Base-by-base conservation (phyloP, 305 asterid species). In the Fraxinus xanthoxyloides region DNA sequence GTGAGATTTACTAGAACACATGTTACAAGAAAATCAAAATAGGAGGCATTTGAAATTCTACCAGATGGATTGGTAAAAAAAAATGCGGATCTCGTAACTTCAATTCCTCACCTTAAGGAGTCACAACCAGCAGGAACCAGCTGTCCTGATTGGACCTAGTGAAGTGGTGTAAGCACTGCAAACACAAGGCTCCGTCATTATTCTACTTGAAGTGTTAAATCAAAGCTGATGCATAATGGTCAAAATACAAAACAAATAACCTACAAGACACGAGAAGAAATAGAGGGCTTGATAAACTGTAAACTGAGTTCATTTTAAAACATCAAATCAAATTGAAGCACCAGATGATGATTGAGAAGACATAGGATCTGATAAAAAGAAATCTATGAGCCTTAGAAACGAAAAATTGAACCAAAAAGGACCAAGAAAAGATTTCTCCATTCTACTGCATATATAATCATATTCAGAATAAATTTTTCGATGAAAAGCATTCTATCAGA, bases 101-200 rank as follows among this genome's bases (percentile, higher is more conserved):
- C 43, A 32, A 72, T 56, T 30, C 34, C 83, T 80, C 78, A 84
- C 86, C 81, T 80, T 43, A 51, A 84, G 46, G 35, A 79, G 31
- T 65, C 59, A 35, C 81, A 67, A 23, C 74, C 86, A 84, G 84
- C 83, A 72, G 84, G 86, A 83, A 81, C 85, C 83, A 79, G 81
- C 80, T 76, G 78, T 72, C 84, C 79, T 75, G 80, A 85, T 3
- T 72, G 80, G 83, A 80, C 77, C 88, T 81, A 84, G 77, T 89
- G 85, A 81, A 78, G 84, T 76, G 89, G 92, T 80, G 89, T 87
- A 78, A 87, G 90, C 84, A 89, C 92, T 89, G 89, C 63, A 83
- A 82, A 85, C 75, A 75, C 48, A 84, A n/a, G 63, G 76, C 24
- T 70, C 46, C 0, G 12, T 15, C 46, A 70, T 67, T 70, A 70